Evolutionary conservation across 2,329 filamentous ascomycete genomes (phyloP), one percentile per base, ranked within the genome.

Genomic region (Mycosphaerella sp.): DNA sequence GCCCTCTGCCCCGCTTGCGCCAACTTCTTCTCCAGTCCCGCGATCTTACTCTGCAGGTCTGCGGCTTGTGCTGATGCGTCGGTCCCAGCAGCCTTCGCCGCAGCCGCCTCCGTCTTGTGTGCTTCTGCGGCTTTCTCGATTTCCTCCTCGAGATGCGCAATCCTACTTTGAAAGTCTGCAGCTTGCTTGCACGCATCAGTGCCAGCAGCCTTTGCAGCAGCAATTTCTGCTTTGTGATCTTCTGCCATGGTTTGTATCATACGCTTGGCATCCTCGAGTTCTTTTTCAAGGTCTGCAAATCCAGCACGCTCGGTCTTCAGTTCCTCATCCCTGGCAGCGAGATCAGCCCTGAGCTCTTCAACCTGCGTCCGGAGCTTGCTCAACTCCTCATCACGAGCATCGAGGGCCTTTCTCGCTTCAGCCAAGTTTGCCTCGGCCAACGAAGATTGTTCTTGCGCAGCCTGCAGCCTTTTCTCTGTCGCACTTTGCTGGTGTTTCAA

Each of bases 371-470:
- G 53, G 16, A 66, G 50, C 18, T 56, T 52, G 1, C 57, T 55
- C 17, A 64, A 28, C 37, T 64, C 61, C 27, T 62, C 61, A n/a
- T 76, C 72, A 16, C 71, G 68, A 16, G 77, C 74, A 37, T 76
- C 70, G 14, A 70, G 46, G 43, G 63, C 59, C 17, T 48, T 57
- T 27, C 59, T 55, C 18, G 57, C 53, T 12, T 62, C 49, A 4
- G 64, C 61, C 2, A 56, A 52, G 39, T 63, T 56, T 8, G 51
- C 41, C 30, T 62, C 54, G 17, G 52, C 42, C 8, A 41, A 42
- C 13, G 52, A 53, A 13, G 53, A 47, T 39, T 56, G 49, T 8
- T 53, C 47, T 27, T 56, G 53, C 9, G 54, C 55, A 10, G 47
- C 34, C 35, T 54, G 44, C 4, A 60, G 52, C 39, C 46, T 58